A percentile compares a stretch with the other conserved stretches of the same genome.
phyloP scores from a whole-genome alignment of 2,329 filamentous ascomycete species.

The Microthyrium microscopicum region DNA sequence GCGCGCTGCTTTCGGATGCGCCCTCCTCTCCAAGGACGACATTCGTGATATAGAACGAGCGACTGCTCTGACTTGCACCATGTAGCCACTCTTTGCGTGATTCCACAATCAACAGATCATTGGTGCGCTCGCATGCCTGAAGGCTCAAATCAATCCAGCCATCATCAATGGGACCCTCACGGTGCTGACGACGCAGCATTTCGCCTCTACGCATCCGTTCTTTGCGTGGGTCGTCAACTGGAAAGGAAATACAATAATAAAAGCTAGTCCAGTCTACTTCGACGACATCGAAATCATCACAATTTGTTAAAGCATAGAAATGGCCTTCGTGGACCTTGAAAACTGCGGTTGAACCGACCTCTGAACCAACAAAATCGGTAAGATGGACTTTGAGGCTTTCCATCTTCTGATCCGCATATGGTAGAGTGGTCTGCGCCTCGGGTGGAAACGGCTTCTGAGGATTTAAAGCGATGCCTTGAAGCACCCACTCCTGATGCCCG shows the following conservation, averaged over 20 bases:
- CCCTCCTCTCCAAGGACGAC: neutral
- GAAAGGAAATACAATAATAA: constrained; percentile 51
- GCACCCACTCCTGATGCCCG: constrained; percentile 45
- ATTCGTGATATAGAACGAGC: constrained; percentile 43
- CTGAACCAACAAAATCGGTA: constrained; percentile 42
- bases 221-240: constrained; percentile 30
- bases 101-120: constrained; percentile 46
- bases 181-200: constrained; percentile 51
- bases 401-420: constrained; percentile 29
- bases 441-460: constrained; percentile 9
- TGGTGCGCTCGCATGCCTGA: constrained; percentile 41
- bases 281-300: constrained; percentile 43
- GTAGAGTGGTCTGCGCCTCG: constrained; percentile 1
- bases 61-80: constrained; percentile 38
- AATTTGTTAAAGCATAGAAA: constrained; percentile 56
- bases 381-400: constrained; percentile 33
- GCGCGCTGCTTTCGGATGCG: neutral
- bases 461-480: constrained; percentile 27
- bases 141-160: constrained; percentile 54
- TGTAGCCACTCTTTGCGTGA: constrained; percentile 50
- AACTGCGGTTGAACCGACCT: constrained; percentile 50
- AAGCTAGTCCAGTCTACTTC: constrained; percentile 51
- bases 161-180: constrained; percentile 56
- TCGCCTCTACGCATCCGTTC: constrained; percentile 23
- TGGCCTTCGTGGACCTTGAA: constrained; percentile 51